Evolutionary conservation across 2,329 filamentous ascomycete genomes (phyloP), one percentile per base, ranked within the genome.

Genomic region (Camillea tinctor): DNA sequence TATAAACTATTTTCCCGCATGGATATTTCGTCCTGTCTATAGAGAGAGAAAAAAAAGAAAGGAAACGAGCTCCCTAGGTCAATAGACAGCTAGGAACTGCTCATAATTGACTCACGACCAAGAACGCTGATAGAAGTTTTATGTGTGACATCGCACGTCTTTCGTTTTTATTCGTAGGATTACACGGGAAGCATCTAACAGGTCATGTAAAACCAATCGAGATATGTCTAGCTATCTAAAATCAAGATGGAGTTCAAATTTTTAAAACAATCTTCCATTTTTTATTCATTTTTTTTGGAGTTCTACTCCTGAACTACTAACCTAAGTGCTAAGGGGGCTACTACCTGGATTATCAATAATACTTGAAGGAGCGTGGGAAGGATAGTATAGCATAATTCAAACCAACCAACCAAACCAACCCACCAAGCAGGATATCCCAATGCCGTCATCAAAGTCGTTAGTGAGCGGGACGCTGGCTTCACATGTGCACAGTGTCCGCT

Each of bases 21-120:
- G 49, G 50, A 19, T 65, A 58, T 55, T 58, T 17, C 6, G 7
- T 30, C 26, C 26, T 30, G 7, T 30, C 7, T 30, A 30, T 30
- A 30, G 26, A 30, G 26, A 30, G 13, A 63, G 19, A 61, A 52
- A 61, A 63, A 61, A 30, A 11, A 30, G 13, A 63, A 20, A 61
- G 53, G 60, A 63, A 61, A 58, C 54, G 20, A 52, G 5, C 7
- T 9, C 26, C 13, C 26, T 7, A 30, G 26, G 26, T 30, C 50
- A 24, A 52, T 15, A 21, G 20, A 24, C 50, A 13, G 48, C 48
- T 30, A 30, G 2, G 26, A 30, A 11, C 26, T 30, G 26, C 13
- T 30, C 26, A 30, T 7, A 30, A 30, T 30, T 30, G 6, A 30
- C 26, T 30, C 26, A 30, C 26, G 6, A 30, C 13, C 13, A 30